Evolutionary conservation across 2,329 filamentous ascomycete genomes (phyloP), one percentile per base, ranked within the genome.

Genomic region (Microdochium trichocladiopsis): DNA sequence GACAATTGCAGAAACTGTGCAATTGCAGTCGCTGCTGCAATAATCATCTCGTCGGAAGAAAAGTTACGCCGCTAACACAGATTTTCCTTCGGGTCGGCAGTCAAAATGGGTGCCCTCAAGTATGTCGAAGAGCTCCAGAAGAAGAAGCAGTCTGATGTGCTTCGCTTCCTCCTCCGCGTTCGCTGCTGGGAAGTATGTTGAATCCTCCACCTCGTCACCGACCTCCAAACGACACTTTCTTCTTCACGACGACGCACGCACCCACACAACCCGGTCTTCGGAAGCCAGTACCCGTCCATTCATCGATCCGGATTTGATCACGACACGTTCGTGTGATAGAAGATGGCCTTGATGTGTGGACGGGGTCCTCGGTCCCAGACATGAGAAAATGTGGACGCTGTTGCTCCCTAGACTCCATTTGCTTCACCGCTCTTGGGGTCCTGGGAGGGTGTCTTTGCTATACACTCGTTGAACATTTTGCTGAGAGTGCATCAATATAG

Each of bases 401-500:
- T 43, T 43, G 14, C 36, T 45, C 45, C 25, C 43, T 23, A 33
- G 47, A 37, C 33, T 48, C n/a, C n/a, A 47, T 48, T 36, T 10
- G 28, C 31, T n/a, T 41, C 25, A 31, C 28, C 28, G 28, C 28
- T 31, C 28, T 31, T 8, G 16, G 23, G 21, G 22, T 25, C 21
- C 18, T 21, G 47, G 25, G n/a, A 50, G 49, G 31, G 66, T 70
- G 72, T 76, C 82, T 83, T 67, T 90, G 87, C 86, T 90, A 90
- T 91, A 90, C 89, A 96, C 90, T 96, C 90, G 90, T 95, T 96
- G 92, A 96, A 95, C 90, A 82, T 45, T 92, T 87, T 82, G 90
- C 93, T 96, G 92, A 96, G 92, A 96, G 90, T 96, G 88, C 90
- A 94, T 94, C 79, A 94, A 93, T 92, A 93, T 94, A 96, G 93